Evolutionary conservation across 352 stramenopile genomes (phyloP).

Genomic region (Phytophthora hibernalis): DNA sequence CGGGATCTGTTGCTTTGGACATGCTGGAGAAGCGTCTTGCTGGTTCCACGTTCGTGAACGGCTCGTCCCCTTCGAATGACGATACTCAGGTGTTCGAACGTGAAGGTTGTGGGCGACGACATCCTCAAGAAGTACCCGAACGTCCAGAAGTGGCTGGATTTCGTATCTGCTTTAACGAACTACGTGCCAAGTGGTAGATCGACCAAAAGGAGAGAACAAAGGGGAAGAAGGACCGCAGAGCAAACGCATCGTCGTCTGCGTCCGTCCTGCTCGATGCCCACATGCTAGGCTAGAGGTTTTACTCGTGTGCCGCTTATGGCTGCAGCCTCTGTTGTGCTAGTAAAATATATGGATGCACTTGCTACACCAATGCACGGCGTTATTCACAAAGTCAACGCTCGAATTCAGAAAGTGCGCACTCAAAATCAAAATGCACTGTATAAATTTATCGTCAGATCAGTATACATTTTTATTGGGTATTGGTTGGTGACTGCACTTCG

Average conservation of each 20-base stretch:
- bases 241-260: slow-evolving; percentile 1
- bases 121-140: slow-evolving; percentile 78
- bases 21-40: slow-evolving; percentile 74
- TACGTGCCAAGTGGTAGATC: slow-evolving; percentile 81
- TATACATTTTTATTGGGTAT: too few species aligned
- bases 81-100: slow-evolving; percentile 71
- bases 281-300: slow-evolving; percentile 19
- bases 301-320: slow-evolving; percentile 16
- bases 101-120: slow-evolving; percentile 84
- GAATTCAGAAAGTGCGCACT: too few species aligned
- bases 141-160: slow-evolving; percentile 79
- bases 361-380: too few species aligned
- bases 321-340: slow-evolving; percentile 21
- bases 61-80: slow-evolving; percentile 74
- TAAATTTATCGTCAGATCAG: too few species aligned
- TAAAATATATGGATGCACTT: slow-evolving; percentile 32
- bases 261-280: background rate
- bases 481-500: too few species aligned
- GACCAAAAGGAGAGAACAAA: slow-evolving; percentile 6
- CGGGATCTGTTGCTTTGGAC: slow-evolving; percentile 61
- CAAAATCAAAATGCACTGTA: too few species aligned
- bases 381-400: too few species aligned
- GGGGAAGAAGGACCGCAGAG: slow-evolving; percentile 1
- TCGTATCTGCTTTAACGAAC: slow-evolving; percentile 79
- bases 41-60: slow-evolving; percentile 70